These are phyloP conservation scores for Carpinus viminea DNA, from an alignment of 306 rosid species.

Conservation along the genomic window DNA sequence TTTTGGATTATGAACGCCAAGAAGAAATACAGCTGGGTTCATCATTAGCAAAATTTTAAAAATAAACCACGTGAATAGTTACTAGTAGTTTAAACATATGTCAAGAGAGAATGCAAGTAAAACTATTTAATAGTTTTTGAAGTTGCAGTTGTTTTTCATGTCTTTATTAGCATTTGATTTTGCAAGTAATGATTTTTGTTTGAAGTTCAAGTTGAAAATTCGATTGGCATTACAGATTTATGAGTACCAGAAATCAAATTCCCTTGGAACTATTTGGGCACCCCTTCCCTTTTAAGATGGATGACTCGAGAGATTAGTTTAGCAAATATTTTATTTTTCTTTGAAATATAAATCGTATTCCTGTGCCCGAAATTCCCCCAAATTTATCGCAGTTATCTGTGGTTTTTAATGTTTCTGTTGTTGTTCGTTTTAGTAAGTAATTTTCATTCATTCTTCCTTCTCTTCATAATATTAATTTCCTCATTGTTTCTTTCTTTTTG, in stretches of 20 bases:
- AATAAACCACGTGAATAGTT: no score
- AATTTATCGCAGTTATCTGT: background rate
- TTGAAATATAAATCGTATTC: background rate
- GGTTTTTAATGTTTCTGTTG: background rate
- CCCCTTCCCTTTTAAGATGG: background rate
- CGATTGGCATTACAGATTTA: background rate
- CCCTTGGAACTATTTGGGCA: background rate
- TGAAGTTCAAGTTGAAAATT: background rate
- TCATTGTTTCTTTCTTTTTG: constrained; percentile 28
- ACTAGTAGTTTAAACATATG: background rate
- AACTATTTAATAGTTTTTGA: background rate
- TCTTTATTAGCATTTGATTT: background rate
- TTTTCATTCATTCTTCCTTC: background rate
- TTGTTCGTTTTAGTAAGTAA: background rate
- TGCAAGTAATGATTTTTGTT: background rate
- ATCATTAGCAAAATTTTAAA: background rate
- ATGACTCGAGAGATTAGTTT: background rate
- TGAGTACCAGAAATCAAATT: background rate
- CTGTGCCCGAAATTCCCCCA: background rate
- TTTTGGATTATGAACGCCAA: background rate
- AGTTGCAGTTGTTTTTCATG: background rate
- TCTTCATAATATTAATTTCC: constrained; percentile 30
- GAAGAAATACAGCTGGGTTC: background rate
- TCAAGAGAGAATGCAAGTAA: background rate
- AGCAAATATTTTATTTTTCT: background rate